Evolutionary conservation across 768 basidiomycete genomes (phyloP), one percentile per base, ranked within the genome.

Genomic region (Boletellus emodensis): DNA sequence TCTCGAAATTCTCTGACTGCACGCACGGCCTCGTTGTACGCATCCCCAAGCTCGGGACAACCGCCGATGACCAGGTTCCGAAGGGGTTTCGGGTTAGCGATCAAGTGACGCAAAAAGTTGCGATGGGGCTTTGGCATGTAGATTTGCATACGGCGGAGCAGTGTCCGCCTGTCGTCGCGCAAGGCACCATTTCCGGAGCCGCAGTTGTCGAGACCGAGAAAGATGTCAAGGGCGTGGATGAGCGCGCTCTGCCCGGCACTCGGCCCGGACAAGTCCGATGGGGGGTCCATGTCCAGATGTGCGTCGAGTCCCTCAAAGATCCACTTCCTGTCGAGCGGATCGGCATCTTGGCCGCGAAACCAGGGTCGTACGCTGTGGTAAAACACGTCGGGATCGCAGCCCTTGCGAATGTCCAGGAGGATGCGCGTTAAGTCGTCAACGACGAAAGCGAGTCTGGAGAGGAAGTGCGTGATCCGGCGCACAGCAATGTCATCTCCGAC

Each of bases 71-170:
- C 83, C 32, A 90, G 69, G 15, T 67, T 63, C 30, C 88, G 79
- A 30, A 30, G 9, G 0, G 83, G 80, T 2, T 83, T 77, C 3
- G 83, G 82, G 49, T 77, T 80, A 11, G 71, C 64, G 10, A 75
- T 64, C 24, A 93, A 78, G 62, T 90, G 86, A 45, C 71, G 72
- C 24, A 93, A 71, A 70, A 91, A 92, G n/a, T 78, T 71, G 24
- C 88, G 84, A 62, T 92, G 90, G 55, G 84, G 81, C 11, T 81
- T 76, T 6, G 90, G 88, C 90, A 93, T 93, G 68, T 93, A 92
- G 7, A 71, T 67, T 47, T 85, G 79, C 89, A 91, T 90, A 32
- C 85, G 77, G 43, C 78, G 72, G 48, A 91, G 76, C 62, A 90
- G 84, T 7, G 80, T 51, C 59, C 59, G 48, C 33, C 51, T 49